Conservation (phyloP, 371 early-diverging fungal genomes). For the Funneliformis caledonium region DNA sequence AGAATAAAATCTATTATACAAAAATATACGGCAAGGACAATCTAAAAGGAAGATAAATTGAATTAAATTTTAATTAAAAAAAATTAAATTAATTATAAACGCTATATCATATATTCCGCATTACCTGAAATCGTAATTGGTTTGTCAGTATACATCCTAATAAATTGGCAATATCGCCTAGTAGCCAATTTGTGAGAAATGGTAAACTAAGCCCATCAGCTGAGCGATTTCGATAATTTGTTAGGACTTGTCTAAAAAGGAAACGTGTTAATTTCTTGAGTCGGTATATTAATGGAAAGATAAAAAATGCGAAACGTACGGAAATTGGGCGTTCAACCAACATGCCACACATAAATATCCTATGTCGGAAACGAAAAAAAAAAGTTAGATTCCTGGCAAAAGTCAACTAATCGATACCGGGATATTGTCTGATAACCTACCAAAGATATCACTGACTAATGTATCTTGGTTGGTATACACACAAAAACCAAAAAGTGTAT, state of each 20-base stretch:
- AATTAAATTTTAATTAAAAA: background rate
- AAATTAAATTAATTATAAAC: background rate
- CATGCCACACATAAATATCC: conserved; percentile 72
- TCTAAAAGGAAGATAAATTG: conserved; percentile 34
- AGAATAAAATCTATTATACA: conserved; percentile 55
- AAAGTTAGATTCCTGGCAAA: background rate
- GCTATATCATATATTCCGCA: background rate
- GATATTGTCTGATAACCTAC: background rate
- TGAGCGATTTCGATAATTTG: conserved; percentile 40
- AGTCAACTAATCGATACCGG: background rate
- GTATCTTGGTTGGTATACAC: background rate
- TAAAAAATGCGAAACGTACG: conserved; percentile 55
- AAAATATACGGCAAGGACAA: conserved; percentile 60
- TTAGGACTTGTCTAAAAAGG: conserved; percentile 34
- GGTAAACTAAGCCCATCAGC: conserved; percentile 39
- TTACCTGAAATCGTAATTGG: conserved; percentile 73
- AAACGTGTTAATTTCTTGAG: background rate
- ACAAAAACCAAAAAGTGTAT: conserved; percentile 17
- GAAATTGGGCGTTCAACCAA: conserved; percentile 82
- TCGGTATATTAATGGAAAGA: background rate
- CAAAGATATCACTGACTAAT: background rate
- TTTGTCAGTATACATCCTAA: conserved; percentile 70
- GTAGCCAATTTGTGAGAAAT: conserved; percentile 38
- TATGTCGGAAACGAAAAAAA: background rate
- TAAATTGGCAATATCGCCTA: conserved; percentile 74